Conservation (phyloP, 257 asterid genomes). For the Solanum medicagineum region DNA sequence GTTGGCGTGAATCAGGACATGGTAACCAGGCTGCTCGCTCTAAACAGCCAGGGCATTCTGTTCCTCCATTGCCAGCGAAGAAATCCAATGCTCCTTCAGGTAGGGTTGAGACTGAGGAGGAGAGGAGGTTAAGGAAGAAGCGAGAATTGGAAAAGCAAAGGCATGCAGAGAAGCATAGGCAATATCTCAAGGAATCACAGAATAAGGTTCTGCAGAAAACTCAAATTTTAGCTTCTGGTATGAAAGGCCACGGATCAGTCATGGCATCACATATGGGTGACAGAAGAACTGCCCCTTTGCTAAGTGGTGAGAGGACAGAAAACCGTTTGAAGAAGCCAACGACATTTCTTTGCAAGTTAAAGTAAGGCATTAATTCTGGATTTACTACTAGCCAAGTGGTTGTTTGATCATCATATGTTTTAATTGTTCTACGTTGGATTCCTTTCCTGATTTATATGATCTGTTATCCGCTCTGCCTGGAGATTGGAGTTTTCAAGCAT, state of each 20-base stretch:
- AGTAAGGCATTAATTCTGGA: slow-evolving; percentile 43
- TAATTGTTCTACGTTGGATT: neutral
- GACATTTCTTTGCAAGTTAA: slow-evolving; percentile 92
- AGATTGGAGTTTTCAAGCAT: neutral
- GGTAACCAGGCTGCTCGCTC: slow-evolving; percentile 9
- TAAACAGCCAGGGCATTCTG: slow-evolving; percentile 47
- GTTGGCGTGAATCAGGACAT: slow-evolving; percentile 22
- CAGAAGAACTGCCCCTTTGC: slow-evolving; percentile 53
- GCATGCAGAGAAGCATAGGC: slow-evolving; percentile 78
- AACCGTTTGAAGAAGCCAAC: slow-evolving; percentile 96
- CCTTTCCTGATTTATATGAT: neutral
- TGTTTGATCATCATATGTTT: neutral
- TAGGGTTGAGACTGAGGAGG: slow-evolving; percentile 77
- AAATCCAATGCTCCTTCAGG: slow-evolving; percentile 22
- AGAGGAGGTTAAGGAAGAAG: slow-evolving; percentile 76
- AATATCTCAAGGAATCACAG: slow-evolving; percentile 67
- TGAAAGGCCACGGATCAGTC: slow-evolving; percentile 67
- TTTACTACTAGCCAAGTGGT: neutral
- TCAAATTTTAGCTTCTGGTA: slow-evolving; percentile 65
- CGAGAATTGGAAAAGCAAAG: slow-evolving; percentile 68
- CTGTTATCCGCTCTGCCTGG: neutral
- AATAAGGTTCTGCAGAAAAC: slow-evolving; percentile 77
- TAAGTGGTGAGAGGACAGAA: slow-evolving; percentile 65
- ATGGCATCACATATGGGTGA: slow-evolving; percentile 85
- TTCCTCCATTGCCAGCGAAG: slow-evolving; percentile 30